Conservation (phyloP, 1,284 basidiomycete genomes). For the Exsudoporus floridanus region DNA sequence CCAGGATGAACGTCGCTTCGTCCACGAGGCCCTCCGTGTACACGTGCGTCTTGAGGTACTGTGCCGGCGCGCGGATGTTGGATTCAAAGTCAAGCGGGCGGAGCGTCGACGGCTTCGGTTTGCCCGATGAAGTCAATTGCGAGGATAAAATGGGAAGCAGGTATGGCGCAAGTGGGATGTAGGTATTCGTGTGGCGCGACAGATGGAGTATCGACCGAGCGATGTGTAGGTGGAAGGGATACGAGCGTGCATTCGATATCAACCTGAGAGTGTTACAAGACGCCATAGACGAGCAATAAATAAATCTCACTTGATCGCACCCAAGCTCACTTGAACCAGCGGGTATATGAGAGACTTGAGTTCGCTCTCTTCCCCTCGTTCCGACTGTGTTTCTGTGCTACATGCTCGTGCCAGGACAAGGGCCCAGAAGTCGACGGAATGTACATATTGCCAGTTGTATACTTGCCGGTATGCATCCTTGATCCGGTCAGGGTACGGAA, state of each 20-base stretch:
- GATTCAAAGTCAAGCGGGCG: slow-evolving; percentile 89
- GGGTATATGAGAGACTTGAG: slow-evolving; percentile 92
- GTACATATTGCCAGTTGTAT: slow-evolving; percentile 98
- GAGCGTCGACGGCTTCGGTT: slow-evolving; percentile 85
- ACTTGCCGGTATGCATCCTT: slow-evolving; percentile 89
- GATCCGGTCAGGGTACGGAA: slow-evolving; percentile 14
- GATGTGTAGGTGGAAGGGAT: slow-evolving; percentile 78
- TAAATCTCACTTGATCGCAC: slow-evolving; percentile 78
- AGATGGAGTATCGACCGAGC: slow-evolving; percentile 72
- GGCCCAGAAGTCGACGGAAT: slow-evolving; percentile 96
- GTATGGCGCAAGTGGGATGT: slow-evolving; percentile 86
- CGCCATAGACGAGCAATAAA: neutral
- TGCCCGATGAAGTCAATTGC: slow-evolving; percentile 69
- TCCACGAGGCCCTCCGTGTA: slow-evolving; percentile 85
- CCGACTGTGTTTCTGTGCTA: slow-evolving; percentile 53
- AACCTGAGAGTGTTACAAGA: slow-evolving; percentile 52
- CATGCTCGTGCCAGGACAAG: slow-evolving; percentile 85
- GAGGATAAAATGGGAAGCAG: slow-evolving; percentile 87
- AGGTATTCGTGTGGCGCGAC: slow-evolving; percentile 77
- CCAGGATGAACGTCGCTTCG: slow-evolving; percentile 77
- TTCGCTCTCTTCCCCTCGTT: slow-evolving; percentile 66
- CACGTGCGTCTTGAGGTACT: slow-evolving; percentile 87
- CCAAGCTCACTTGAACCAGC: slow-evolving; percentile 90
- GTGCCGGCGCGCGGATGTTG: slow-evolving; percentile 83
- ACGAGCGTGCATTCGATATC: slow-evolving; percentile 78